Evolutionary conservation across 257 asterid species (phyloP).

Genomic region (Misopates orontium): DNA sequence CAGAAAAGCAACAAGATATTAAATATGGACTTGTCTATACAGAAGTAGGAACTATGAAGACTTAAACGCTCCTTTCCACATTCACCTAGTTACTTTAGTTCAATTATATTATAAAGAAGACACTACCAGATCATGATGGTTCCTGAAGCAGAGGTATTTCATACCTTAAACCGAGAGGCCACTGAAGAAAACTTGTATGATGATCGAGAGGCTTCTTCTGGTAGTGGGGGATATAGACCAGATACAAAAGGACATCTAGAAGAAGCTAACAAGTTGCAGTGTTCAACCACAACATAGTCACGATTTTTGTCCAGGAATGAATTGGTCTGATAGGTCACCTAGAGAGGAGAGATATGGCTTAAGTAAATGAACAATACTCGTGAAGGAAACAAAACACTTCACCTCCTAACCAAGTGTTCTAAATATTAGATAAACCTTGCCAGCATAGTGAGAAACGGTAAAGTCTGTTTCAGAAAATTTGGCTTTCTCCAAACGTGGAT

Average conservation of each 20-base stretch:
- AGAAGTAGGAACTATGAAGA: background rate
- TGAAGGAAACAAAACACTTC: slow-evolving; percentile 5
- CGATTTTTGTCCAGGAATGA: slow-evolving; percentile 92
- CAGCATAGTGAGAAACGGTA: slow-evolving; percentile 95
- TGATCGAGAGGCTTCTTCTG: slow-evolving; percentile 90
- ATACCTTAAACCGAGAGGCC: slow-evolving; percentile 96
- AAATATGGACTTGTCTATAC: background rate
- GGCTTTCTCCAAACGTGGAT: slow-evolving; percentile 76
- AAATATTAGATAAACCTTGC: slow-evolving; percentile 65
- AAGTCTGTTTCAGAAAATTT: slow-evolving; percentile 96
- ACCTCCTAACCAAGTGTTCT: slow-evolving; percentile 22
- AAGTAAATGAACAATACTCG: slow-evolving; percentile 24
- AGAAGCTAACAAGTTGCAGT: slow-evolving; percentile 85
- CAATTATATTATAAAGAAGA: slow-evolving; percentile 2
- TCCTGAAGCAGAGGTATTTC: slow-evolving; percentile 22
- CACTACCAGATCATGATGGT: slow-evolving; percentile 15
- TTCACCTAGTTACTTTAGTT: slow-evolving; percentile 6
- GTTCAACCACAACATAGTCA: slow-evolving; percentile 96
- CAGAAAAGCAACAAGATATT: background rate
- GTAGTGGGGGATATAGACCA: slow-evolving; percentile 80
- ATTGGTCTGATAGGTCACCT: slow-evolving; percentile 94
- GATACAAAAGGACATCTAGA: slow-evolving; percentile 78
- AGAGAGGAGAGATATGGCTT: slow-evolving; percentile 32
- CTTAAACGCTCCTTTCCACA: background rate
- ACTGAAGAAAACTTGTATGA: slow-evolving; percentile 98